phyloP scores from a whole-genome alignment of 371 early-diverging fungal species.

The Syncephalis plumigaleata region DNA sequence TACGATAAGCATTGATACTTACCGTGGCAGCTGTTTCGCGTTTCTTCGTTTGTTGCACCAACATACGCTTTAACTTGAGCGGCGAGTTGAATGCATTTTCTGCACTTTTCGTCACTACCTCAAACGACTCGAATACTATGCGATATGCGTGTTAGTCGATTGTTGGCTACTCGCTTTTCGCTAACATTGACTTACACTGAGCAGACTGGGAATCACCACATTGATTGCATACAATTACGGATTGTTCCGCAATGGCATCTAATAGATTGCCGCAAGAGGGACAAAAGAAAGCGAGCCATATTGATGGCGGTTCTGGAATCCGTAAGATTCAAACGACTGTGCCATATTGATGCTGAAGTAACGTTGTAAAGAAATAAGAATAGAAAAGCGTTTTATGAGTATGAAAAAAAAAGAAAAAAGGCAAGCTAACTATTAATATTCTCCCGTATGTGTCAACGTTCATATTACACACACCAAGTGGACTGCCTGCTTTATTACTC shows the following conservation, averaged over 20 bases:
- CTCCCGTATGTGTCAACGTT: no score
- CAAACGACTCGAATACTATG: slow-evolving; percentile 54
- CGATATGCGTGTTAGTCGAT: not conserved
- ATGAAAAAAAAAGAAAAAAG: slow-evolving; percentile 12
- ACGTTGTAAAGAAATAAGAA: slow-evolving; percentile 1
- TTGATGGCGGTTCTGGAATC: not conserved
- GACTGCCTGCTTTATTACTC: no score
- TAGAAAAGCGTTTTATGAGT: no score
- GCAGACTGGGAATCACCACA: slow-evolving; percentile 54
- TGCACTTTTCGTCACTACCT: slow-evolving; percentile 56
- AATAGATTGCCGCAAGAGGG: slow-evolving; percentile 73
- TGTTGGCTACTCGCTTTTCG: not conserved
- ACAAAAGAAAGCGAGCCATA: slow-evolving; percentile 66
- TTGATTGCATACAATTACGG: slow-evolving; percentile 55
- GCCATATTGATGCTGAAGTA: not conserved
- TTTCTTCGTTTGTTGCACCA: slow-evolving; percentile 37
- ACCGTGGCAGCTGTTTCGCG: slow-evolving; percentile 52
- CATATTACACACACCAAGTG: no score
- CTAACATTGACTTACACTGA: slow-evolving; percentile 21
- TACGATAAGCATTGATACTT: slow-evolving; percentile 6
- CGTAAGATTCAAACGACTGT: no score
- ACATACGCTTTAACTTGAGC: slow-evolving; percentile 45
- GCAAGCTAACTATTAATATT: no score
- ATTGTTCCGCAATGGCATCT: slow-evolving; percentile 60
- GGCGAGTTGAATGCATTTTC: slow-evolving; percentile 68